Conservation (phyloP, 2,329 filamentous ascomycete genomes). For the Microsporum ferrugineum region DNA sequence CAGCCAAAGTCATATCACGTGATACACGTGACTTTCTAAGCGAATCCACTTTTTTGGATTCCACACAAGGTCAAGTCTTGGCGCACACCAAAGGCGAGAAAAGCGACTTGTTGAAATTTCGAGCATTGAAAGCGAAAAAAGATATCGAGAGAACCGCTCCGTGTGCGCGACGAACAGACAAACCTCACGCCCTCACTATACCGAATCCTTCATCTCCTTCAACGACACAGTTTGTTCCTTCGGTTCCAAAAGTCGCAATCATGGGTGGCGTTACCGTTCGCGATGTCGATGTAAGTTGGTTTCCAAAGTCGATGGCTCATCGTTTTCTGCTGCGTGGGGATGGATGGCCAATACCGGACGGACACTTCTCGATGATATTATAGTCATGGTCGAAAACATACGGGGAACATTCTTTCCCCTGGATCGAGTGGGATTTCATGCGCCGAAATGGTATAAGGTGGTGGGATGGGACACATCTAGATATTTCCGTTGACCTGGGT, state of each 20-base stretch:
- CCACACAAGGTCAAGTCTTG: constrained; percentile 16
- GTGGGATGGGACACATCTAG: not conserved
- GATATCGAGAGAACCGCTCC: not conserved
- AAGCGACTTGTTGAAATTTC: constrained; percentile 8
- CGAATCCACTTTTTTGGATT: constrained; percentile 21
- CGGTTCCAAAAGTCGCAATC: constrained; percentile 37
- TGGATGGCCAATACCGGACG: not conserved
- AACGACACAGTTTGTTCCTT: constrained; percentile 18
- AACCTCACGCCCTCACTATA: constrained; percentile 17
- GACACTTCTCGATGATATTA: not conserved
- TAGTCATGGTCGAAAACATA: not conserved
- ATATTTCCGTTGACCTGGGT: not conserved
- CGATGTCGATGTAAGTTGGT: constrained; percentile 49
- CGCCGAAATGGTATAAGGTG: not conserved
- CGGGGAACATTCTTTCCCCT: not conserved
- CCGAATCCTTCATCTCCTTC: constrained; percentile 24
- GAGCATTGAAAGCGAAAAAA: constrained; percentile 8
- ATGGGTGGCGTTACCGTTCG: constrained; percentile 58
- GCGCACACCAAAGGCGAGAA: constrained; percentile 11
- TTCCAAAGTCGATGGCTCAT: constrained; percentile 6
- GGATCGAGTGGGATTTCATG: not conserved
- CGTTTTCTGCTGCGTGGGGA: not conserved
- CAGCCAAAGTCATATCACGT: not conserved
- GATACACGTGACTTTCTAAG: constrained; percentile 31
- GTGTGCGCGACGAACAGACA: constrained; percentile 14